Conservation (phyloP, 78 protist genomes). For the Protostelium mycophagum region DNA sequence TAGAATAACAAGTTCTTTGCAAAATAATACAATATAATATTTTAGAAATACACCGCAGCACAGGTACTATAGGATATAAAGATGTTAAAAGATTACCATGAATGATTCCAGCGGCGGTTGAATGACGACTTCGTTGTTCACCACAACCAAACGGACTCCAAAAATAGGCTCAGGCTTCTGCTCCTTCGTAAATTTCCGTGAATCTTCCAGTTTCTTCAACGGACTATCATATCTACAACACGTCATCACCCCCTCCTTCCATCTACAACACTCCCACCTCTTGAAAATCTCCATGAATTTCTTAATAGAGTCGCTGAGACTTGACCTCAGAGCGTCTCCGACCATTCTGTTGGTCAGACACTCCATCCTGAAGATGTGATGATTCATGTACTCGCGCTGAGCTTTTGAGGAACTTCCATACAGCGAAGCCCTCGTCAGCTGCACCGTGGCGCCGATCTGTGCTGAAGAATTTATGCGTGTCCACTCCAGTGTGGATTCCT, state of each 20-base stretch:
- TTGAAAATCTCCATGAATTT: neutral
- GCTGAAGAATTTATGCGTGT: neutral
- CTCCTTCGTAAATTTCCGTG: neutral
- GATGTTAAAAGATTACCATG: too few relatives aligned
- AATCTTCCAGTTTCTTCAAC: neutral
- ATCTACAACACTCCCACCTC: neutral
- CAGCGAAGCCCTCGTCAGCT: neutral
- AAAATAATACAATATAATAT: too few relatives aligned
- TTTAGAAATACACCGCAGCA: too few relatives aligned
- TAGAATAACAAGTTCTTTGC: too few relatives aligned
- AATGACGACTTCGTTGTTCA: too few relatives aligned
- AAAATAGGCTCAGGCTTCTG: too few relatives aligned
- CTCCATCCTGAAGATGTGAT: neutral
- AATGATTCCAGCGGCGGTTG: too few relatives aligned
- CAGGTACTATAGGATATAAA: too few relatives aligned
- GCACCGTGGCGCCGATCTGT: neutral
- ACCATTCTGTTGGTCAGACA: neutral
- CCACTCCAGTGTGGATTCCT: neutral
- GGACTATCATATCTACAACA: neutral
- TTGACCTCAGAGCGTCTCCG: neutral
- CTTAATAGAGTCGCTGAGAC: neutral
- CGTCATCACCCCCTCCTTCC: neutral
- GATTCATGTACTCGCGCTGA: neutral
- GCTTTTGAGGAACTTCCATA: neutral
- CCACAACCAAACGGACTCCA: too few relatives aligned